Base-by-base conservation (phyloP, 2,329 filamentous ascomycete genomes). In the Fusarium verrucosum region DNA sequence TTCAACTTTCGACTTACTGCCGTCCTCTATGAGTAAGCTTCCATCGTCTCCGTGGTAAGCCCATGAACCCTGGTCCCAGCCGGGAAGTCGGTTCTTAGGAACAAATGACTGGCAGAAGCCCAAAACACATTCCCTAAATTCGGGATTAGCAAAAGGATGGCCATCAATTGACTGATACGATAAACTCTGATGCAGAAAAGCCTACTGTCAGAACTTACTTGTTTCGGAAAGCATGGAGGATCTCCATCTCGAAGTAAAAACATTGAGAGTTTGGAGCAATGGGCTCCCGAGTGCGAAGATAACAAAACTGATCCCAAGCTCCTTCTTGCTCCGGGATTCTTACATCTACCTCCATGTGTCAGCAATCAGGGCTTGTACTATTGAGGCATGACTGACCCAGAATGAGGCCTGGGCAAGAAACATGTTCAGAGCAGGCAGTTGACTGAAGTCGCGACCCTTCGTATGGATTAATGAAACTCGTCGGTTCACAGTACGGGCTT, bases 41-140 rank as follows among this genome's bases (percentile, higher is more conserved):
- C 23, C 32, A 10, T 38, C 9, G 19, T 46, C 50, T 17, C 30
- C 23, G 11, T 37, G 19, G 4, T 52, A 52, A 4, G 50, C 50
- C 19, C 23, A 46, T 1, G 40, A 45, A 3, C 23, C 32, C 1
- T 23, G 5, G 7, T 43, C 3, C 37, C 47, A 51, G 0, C 30
- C 38, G 3, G 47, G 47, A 4, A 51, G 4, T 2, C 6, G 4
- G 4, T 13, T 14, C 2, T 28, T 11, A 2, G n/a, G 20, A 8
- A 26, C n/a, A 7, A n/a, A 4, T 1, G 7, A 10, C 13, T 43
- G 28, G 1, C 47, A 51, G 28, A 51, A 51, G 17, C 47, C 38
- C 4, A 51, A 8, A 8, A 13, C 37, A 13, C 14, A 33, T 1
- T n/a, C 10, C 4, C 37, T 40, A 10, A 25, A 25, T 25, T 10